phyloP scores from a whole-genome alignment of 1,139 yeast genomes.

The Kluyveromyces sp. region DNA sequence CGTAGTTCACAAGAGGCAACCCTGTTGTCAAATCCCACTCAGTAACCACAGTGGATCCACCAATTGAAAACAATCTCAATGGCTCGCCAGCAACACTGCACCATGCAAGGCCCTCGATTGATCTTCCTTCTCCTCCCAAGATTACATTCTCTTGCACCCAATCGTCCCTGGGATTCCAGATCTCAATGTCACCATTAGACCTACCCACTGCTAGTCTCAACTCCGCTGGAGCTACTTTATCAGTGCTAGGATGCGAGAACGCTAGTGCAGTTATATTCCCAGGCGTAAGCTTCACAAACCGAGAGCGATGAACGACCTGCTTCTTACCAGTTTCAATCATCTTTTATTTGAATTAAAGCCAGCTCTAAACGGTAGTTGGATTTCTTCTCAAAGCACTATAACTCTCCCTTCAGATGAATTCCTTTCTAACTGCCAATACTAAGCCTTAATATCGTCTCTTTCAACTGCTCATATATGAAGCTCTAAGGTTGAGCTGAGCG shows the following conservation, averaged over 20 bases:
- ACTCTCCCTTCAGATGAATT: too few species aligned
- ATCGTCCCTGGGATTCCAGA: slow-evolving; percentile 79
- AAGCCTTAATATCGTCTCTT: too few species aligned
- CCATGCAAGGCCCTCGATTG: slow-evolving; percentile 91
- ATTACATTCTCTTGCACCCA: slow-evolving; percentile 57
- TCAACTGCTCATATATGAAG: background rate
- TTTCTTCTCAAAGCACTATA: too few species aligned
- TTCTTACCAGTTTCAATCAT: background rate
- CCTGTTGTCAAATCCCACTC: slow-evolving; percentile 87
- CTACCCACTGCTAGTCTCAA: slow-evolving; percentile 87
- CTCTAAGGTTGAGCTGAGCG: background rate
- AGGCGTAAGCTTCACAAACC: slow-evolving; percentile 86
- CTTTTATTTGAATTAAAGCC: slow-evolving; percentile 1
- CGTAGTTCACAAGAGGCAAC: slow-evolving; percentile 65
- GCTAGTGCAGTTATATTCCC: slow-evolving; percentile 78
- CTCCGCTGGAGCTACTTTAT: slow-evolving; percentile 48
- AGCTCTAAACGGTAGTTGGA: too few species aligned
- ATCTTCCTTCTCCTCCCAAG: slow-evolving; percentile 72
- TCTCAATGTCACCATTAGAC: slow-evolving; percentile 89
- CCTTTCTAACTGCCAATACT: too few species aligned
- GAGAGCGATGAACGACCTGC: slow-evolving; percentile 62
- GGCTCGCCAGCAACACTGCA: slow-evolving; percentile 39
- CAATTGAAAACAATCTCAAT: slow-evolving; percentile 80
- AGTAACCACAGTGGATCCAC: slow-evolving; percentile 84
- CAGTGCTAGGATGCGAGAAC: slow-evolving; percentile 59